Evolutionary conservation across 2,329 filamentous ascomycete genomes (phyloP).

Genomic region (Diaporthe citriasiana): DNA sequence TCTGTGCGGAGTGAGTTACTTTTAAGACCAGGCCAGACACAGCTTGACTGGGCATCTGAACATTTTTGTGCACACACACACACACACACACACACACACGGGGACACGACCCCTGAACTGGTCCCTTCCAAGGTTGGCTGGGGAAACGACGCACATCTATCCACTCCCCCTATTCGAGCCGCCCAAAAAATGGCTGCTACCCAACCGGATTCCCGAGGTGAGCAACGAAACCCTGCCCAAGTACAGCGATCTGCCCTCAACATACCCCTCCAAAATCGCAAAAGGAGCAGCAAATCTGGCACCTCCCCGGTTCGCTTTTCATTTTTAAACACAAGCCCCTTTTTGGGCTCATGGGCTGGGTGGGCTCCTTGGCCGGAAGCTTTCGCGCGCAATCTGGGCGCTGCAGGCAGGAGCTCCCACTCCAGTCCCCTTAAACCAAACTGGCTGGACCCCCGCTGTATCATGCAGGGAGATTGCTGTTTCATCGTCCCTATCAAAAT

Average conservation of each 20-base stretch:
- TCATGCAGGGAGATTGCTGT: slow-evolving; percentile 62
- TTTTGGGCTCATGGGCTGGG: slow-evolving; percentile 25
- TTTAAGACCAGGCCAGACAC: slow-evolving; percentile 30
- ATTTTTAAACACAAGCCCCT: slow-evolving; percentile 23
- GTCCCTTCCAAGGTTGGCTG: slow-evolving; percentile 22
- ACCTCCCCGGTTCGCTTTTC: slow-evolving; percentile 19
- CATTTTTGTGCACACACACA: slow-evolving; percentile 29
- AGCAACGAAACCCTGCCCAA: slow-evolving; percentile 35
- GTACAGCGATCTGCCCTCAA: slow-evolving; percentile 35
- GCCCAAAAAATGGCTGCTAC: slow-evolving; percentile 40
- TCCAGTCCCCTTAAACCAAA: slow-evolving; percentile 54
- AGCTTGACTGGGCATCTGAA: slow-evolving; percentile 34
- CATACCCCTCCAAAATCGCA: slow-evolving; percentile 13
- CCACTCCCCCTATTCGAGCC: slow-evolving; percentile 36
- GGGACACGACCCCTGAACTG: slow-evolving; percentile 38
- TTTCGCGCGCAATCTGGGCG: slow-evolving; percentile 28
- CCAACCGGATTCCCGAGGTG: slow-evolving; percentile 40
- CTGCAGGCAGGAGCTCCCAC: slow-evolving; percentile 31
- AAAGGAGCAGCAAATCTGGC: slow-evolving; percentile 30
- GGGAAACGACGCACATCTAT: slow-evolving; percentile 38
- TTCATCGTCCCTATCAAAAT: slow-evolving; percentile 60
- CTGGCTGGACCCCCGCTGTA: slow-evolving; percentile 54
- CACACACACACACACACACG: slow-evolving; percentile 11
- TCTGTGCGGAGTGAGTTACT: slow-evolving; percentile 27
- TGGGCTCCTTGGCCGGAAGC: slow-evolving; percentile 32